Base-by-base conservation (phyloP, 441 rosid genomes). In the Pelargonium cotyledonis region DNA sequence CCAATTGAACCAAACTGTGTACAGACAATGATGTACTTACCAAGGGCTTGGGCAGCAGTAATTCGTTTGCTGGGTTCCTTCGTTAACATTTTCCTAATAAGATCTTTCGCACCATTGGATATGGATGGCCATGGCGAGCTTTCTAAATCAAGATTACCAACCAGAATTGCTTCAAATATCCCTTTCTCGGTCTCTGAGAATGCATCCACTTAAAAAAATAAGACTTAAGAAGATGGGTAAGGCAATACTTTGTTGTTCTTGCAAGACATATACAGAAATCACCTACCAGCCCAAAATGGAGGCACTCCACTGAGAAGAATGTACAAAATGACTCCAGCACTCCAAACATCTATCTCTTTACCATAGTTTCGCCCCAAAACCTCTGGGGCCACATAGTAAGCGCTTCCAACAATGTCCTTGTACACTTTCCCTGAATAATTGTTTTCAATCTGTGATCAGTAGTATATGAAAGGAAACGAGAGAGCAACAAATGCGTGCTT, bases 31-130 rank as follows among this genome's bases (percentile, higher is more conserved):
- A 4, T 31, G 38, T 4, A 31, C 38, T 31, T 57, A 67, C 70
- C 70, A 67, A 67, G 70, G 23, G 49, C 70, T 67, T 23, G 60
- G 19, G 70, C 62, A 5, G 70, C 35, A 0, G 57, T 49, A 8
- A 67, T 67, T 18, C 70, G 70, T 41, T 67, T 49, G 9, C 49
- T 67, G 1, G 70, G 70, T 16, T 67, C 70, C 21, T 51, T 41
- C 3, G 70, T 49, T 16, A 67, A 40, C 70, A 67, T 67, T 49
- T 46, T 67, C 41, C 63, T 67, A 38, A 67, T 19, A 46, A 67
- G 60, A 51, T 67, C 70, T 31, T 67, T 49, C 43, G 70, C 61
- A 31, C 63, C 35, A 12, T 67, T 19, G 49, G 70, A 67, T 67
- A 67, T 67, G 5, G 61, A 67, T 2, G 70, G 61, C 62, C 70